Conservation (phyloP, 768 basidiomycete species). For the Gloeostereum incarnatum region DNA sequence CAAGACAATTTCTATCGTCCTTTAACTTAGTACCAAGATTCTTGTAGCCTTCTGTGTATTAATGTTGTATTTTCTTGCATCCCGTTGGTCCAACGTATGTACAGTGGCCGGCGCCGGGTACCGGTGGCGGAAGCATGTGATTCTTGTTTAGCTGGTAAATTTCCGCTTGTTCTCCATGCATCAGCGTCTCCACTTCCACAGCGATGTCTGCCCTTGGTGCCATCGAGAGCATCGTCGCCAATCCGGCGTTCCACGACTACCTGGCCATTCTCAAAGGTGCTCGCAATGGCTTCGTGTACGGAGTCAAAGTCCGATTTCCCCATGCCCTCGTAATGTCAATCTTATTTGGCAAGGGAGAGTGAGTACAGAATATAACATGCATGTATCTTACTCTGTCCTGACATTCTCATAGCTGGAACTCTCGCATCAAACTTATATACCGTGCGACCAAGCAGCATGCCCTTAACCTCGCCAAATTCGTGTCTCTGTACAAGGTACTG, state of each 20-base stretch:
- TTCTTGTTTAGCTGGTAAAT: constrained; percentile 2
- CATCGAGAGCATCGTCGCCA: constrained; percentile 38
- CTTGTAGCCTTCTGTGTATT: background rate
- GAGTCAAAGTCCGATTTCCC: constrained; percentile 87
- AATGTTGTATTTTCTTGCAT: background rate
- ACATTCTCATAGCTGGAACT: constrained; percentile 47
- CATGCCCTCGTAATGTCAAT: constrained; percentile 97
- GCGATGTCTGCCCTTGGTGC: constrained; percentile 11
- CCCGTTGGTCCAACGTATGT: no score
- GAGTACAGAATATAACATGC: no score
- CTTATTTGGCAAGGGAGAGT: constrained; percentile 89
- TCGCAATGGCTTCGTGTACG: constrained; percentile 84
- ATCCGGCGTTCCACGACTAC: constrained; percentile 83
- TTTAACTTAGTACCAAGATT: background rate
- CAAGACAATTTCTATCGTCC: constrained; percentile 41
- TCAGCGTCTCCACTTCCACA: background rate
- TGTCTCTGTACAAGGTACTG: constrained; percentile 83
- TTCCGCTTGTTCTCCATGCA: background rate
- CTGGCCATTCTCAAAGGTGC: constrained; percentile 93
- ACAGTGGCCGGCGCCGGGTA: no score
- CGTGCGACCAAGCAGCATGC: constrained; percentile 87
- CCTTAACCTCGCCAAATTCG: constrained; percentile 88
- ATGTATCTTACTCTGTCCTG: constrained; percentile 5
- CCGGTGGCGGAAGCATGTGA: constrained; percentile 11
- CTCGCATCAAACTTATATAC: constrained; percentile 61